Percentiles rank a stretch among this genome's conserved stretches.
phyloP scores from a whole-genome alignment of 2,329 filamentous ascomycete genomes.

The Pseudopyricularia javanii region DNA sequence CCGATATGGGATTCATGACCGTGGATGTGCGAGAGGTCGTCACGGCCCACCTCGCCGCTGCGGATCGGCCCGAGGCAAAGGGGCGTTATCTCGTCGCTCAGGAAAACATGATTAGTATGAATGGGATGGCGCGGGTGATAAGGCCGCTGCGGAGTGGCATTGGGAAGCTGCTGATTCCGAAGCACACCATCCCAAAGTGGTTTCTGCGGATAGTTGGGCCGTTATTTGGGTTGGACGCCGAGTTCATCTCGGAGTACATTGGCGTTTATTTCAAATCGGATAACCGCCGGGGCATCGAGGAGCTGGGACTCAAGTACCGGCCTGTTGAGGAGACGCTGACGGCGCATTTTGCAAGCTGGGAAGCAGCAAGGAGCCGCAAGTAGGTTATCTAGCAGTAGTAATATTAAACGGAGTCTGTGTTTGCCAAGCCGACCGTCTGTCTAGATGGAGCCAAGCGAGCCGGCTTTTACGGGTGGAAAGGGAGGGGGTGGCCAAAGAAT shows the following conservation, averaged over 20 bases:
- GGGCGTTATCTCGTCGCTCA: conserved; percentile 6
- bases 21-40: conserved; percentile 13
- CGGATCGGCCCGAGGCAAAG: conserved; percentile 3
- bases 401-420: no score
- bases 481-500: no score
- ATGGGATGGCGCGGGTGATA: background rate
- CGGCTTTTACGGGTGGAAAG: no score
- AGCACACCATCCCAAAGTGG: background rate
- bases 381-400: background rate
- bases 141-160: background rate
- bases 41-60: conserved; percentile 8
- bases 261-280: conserved; percentile 32
- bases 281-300: conserved; percentile 37
- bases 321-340: conserved; percentile 34
- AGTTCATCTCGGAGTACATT: background rate
- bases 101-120: background rate
- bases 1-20: conserved; percentile 12
- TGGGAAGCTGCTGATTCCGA: background rate
- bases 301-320: conserved; percentile 49
- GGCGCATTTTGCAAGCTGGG: background rate
- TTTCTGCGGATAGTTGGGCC: background rate
- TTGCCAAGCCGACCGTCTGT: no score
- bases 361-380: background rate
- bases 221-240: background rate
- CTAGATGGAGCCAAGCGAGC: no score